phyloP scores from a whole-genome alignment of 202 grass and related monocot species.

The Saccharum hybrid region DNA sequence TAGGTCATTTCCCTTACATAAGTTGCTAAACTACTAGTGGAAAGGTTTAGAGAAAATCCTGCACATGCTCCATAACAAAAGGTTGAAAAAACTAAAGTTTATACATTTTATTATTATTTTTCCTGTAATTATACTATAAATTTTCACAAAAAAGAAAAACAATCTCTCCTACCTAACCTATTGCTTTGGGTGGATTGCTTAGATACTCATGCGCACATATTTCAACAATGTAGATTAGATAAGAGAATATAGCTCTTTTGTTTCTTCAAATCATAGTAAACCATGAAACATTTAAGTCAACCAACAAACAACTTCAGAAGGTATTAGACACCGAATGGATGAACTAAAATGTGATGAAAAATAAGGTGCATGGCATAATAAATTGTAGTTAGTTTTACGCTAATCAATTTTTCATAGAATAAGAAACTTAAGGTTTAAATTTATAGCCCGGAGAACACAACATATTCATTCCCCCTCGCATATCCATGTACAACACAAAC shows the following conservation, averaged over 20 bases:
- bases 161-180: background rate
- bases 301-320: background rate
- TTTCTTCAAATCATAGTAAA: slow-evolving; percentile 2
- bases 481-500: background rate
- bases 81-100: background rate
- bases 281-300: background rate
- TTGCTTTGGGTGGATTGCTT: background rate
- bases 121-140: background rate
- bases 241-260: background rate
- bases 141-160: background rate
- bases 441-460: background rate
- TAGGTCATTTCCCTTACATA: background rate
- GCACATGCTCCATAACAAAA: background rate
- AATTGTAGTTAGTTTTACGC: background rate
- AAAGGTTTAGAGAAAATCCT: slow-evolving; percentile 22
- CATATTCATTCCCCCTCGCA: background rate
- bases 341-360: slow-evolving; percentile 19
- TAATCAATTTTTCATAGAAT: background rate
- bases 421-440: background rate
- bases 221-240: background rate
- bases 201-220: background rate
- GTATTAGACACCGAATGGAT: background rate
- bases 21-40: background rate
- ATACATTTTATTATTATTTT: slow-evolving; percentile 1
- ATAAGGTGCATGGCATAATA: background rate